Evolutionary conservation across 1,284 basidiomycete genomes (phyloP).

Genomic region (Schizophyllum amplum): DNA sequence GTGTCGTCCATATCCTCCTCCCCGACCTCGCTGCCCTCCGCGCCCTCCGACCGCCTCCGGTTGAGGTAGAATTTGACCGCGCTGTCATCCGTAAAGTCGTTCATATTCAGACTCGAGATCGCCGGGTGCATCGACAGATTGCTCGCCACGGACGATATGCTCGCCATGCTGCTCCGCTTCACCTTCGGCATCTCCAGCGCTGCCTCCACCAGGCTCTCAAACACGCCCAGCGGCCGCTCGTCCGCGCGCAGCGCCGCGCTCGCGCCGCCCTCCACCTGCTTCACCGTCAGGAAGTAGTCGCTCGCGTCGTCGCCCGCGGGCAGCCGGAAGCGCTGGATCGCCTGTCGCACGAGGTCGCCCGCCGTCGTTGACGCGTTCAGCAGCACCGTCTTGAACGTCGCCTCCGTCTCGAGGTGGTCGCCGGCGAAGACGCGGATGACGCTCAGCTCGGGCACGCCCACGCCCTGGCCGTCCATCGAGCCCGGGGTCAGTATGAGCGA

Average conservation of each 20-base stretch:
- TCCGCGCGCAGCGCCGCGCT: conserved; percentile 63
- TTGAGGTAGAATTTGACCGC: conserved; percentile 96
- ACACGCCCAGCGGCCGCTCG: conserved; percentile 81
- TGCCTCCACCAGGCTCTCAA: conserved; percentile 76
- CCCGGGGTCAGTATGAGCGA: conserved; percentile 59
- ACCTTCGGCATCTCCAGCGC: conserved; percentile 79
- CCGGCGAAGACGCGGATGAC: conserved; percentile 95
- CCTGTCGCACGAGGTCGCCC: conserved; percentile 80
- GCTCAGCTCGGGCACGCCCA: conserved; percentile 78
- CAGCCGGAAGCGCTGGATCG: conserved; percentile 88
- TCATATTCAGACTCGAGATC: conserved; percentile 88
- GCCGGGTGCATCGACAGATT: conserved; percentile 91
- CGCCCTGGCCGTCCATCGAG: conserved; percentile 47
- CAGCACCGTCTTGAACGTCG: conserved; percentile 96
- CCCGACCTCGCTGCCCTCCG: conserved; percentile 23
- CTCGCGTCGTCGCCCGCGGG: conserved; percentile 52
- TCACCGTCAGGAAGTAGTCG: conserved; percentile 88
- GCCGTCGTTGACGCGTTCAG: conserved; percentile 83
- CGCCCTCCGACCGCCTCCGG: conserved; percentile 28
- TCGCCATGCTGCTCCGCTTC: conserved; percentile 87
- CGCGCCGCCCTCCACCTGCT: conserved; percentile 78
- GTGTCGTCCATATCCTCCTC: conserved; percentile 42
- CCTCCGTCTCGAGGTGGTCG: conserved; percentile 79
- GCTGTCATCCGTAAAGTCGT: conserved; percentile 95
- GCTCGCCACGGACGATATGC: conserved; percentile 86